phyloP scores from a whole-genome alignment of 2,329 filamentous ascomycete genomes.

The Fusarium ramigenum region DNA sequence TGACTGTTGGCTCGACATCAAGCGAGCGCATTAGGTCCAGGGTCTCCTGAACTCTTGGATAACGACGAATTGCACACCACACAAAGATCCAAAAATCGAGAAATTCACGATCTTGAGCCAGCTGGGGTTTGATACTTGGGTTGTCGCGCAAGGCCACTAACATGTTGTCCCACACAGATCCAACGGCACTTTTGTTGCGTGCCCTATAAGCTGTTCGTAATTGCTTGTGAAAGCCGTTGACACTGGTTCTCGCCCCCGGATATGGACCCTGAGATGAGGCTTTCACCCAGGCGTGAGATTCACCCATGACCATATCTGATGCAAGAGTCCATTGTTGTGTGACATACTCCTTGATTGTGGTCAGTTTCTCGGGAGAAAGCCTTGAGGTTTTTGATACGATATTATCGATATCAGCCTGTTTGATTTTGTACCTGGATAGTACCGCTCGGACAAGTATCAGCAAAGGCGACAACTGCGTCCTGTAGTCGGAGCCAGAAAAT shows the following conservation, averaged over 20 bases:
- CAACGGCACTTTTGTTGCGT: constrained; percentile 44
- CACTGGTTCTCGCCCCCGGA: background rate
- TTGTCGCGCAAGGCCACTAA: constrained; percentile 37
- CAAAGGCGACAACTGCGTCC: constrained; percentile 42
- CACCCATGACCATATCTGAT: constrained; percentile 35
- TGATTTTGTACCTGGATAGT: constrained; percentile 30
- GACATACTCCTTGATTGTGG: constrained; percentile 42
- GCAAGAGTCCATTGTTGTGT: constrained; percentile 43
- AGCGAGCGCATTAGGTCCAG: constrained; percentile 56
- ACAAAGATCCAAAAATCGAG: constrained; percentile 54
- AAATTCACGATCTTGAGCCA: constrained; percentile 48
- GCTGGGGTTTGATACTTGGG: constrained; percentile 38
- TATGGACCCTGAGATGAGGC: constrained; percentile 2
- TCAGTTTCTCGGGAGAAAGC: constrained; percentile 31
- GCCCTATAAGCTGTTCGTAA: constrained; percentile 44
- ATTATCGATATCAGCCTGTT: constrained; percentile 28
- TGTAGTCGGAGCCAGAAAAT: constrained; percentile 9
- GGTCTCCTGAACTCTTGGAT: constrained; percentile 46
- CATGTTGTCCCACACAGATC: constrained; percentile 49
- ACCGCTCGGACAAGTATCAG: constrained; percentile 41
- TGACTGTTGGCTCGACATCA: constrained; percentile 66
- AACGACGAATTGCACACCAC: constrained; percentile 49
- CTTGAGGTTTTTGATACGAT: constrained; percentile 27
- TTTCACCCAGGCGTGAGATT: constrained; percentile 37
- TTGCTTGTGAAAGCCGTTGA: constrained; percentile 42